Evolutionary conservation across 129 eudicot species (phyloP).

Genomic region (Pseudognaphalium luteoalbum): DNA sequence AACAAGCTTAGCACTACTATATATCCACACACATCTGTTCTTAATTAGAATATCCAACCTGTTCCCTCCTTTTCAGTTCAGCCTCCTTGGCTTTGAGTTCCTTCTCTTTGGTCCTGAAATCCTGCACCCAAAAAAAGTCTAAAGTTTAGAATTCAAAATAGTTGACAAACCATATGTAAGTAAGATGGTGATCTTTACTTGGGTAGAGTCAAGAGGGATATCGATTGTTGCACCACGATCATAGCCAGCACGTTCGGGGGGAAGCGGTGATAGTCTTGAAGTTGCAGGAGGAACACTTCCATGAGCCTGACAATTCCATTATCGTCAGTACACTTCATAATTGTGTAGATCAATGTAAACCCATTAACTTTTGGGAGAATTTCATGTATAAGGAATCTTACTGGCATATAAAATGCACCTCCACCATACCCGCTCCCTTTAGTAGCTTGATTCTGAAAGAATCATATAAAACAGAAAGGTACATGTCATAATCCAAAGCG

Average conservation of each 20-base stretch:
- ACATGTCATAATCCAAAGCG: slow-evolving; percentile 5
- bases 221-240: slow-evolving; percentile 70
- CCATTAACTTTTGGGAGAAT: not conserved
- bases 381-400: slow-evolving; percentile 36
- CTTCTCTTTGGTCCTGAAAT: slow-evolving; percentile 68
- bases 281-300: slow-evolving; percentile 82
- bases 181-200: slow-evolving; percentile 30
- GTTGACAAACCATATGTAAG: not conserved
- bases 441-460: slow-evolving; percentile 47
- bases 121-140: slow-evolving; percentile 40
- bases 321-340: slow-evolving; percentile 3
- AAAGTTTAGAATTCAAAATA: not conserved
- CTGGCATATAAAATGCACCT: slow-evolving; percentile 88
- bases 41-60: slow-evolving; percentile 42
- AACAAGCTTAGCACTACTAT: not conserved
- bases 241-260: slow-evolving; percentile 88
- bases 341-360: not conserved
- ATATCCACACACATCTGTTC: not conserved
- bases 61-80: slow-evolving; percentile 78
- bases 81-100: slow-evolving; percentile 91
- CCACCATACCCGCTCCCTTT: slow-evolving; percentile 57
- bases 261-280: slow-evolving; percentile 79
- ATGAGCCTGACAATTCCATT: slow-evolving; percentile 52
- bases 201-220: slow-evolving; percentile 79
- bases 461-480: slow-evolving; percentile 25